Percentiles rank a stretch among this genome's conserved stretches.
phyloP scores from a whole-genome alignment of 345 rosid species.

The Nasturtium officinale region DNA sequence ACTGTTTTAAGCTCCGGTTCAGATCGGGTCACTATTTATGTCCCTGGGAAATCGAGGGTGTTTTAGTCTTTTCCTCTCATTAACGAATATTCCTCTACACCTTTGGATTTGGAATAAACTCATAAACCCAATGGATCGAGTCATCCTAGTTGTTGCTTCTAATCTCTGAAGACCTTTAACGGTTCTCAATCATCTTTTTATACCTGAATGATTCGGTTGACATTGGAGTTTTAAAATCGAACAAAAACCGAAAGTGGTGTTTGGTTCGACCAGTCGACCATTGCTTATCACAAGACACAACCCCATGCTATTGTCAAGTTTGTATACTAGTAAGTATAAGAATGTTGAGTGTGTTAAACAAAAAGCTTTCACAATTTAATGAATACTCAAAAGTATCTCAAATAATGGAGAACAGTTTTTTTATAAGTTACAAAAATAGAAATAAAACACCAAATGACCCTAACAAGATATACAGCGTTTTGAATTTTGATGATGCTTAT shows the following conservation, averaged over 20 bases:
- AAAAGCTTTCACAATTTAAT: not conserved
- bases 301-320: not conserved
- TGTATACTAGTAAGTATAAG: no score
- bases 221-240: no score
- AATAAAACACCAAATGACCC: constrained; percentile 31
- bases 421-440: constrained; percentile 30
- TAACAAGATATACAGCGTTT: constrained; percentile 38
- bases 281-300: no score
- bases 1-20: constrained; percentile 18
- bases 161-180: not conserved
- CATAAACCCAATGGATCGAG: not conserved
- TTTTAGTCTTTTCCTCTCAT: not conserved
- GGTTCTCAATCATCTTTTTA: not conserved
- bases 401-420: not conserved
- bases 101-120: constrained; percentile 2
- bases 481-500: constrained; percentile 20
- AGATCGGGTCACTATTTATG: constrained; percentile 13
- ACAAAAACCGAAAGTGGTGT: no score
- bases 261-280: no score
- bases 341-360: no score
- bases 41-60: constrained; percentile 8
- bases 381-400: not conserved
- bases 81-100: constrained; percentile 15
- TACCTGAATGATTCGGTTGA: no score
- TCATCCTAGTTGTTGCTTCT: not conserved